A percentile compares a stretch with the other conserved stretches of the same genome.
Conservation (phyloP, 257 asterid species). For the Plantago major region DNA sequence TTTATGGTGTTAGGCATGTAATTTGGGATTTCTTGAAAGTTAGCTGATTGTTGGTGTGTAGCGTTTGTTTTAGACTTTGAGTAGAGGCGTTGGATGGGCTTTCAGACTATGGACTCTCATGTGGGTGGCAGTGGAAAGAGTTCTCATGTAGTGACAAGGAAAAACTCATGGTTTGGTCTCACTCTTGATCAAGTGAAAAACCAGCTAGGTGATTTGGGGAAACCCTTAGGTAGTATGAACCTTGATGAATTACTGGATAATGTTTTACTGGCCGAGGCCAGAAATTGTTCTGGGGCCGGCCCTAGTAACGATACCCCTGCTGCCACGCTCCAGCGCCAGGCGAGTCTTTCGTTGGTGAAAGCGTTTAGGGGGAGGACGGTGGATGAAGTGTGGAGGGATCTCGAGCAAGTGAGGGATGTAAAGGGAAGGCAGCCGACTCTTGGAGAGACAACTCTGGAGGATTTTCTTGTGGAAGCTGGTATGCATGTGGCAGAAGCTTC, state of each 20-base stretch:
- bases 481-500: slow-evolving; percentile 49
- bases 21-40: neutral
- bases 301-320: slow-evolving; percentile 34
- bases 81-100: slow-evolving; percentile 49
- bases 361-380: slow-evolving; percentile 59
- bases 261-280: slow-evolving; percentile 48
- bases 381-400: slow-evolving; percentile 67
- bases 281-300: slow-evolving; percentile 28
- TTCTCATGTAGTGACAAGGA: slow-evolving; percentile 41
- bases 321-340: slow-evolving; percentile 54
- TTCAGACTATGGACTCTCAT: slow-evolving; percentile 68
- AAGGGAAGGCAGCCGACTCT: slow-evolving; percentile 44
- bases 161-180: slow-evolving; percentile 63
- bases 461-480: slow-evolving; percentile 76
- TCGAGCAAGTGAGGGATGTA: slow-evolving; percentile 41
- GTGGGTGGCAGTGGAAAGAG: slow-evolving; percentile 43
- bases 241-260: slow-evolving; percentile 64
- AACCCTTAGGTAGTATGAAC: slow-evolving; percentile 66
- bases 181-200: slow-evolving; percentile 56
- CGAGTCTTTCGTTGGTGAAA: slow-evolving; percentile 51
- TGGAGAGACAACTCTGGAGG: slow-evolving; percentile 78
- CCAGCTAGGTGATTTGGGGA: slow-evolving; percentile 52
- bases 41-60: neutral
- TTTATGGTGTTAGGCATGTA: neutral
- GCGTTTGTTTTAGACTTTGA: neutral